These are phyloP conservation scores for Pyronema domesticum DNA, from an alignment of 495 filamentous ascomycete genomes.

Conservation along the genomic window DNA sequence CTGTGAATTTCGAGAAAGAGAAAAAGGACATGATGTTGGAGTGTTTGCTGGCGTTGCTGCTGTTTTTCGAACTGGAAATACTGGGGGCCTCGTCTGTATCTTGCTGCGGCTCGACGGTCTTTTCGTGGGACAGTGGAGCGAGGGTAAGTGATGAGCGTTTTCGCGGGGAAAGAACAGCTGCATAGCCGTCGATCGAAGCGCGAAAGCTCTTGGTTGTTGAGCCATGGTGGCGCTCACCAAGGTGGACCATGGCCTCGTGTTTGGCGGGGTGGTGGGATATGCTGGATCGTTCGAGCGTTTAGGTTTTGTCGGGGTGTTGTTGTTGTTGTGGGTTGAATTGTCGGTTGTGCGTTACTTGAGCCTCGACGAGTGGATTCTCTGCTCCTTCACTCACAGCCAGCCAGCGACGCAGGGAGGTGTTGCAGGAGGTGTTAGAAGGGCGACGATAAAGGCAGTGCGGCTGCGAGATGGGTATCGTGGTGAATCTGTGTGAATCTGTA, in stretches of 20 bases:
- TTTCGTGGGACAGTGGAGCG: background rate
- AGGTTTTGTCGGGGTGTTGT: background rate
- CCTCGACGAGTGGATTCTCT: no score
- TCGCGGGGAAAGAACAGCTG: background rate
- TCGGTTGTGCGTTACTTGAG: no score
- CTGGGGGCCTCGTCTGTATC: background rate
- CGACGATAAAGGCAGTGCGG: no score
- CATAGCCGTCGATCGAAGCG: constrained; percentile 3
- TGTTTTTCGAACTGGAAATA: constrained; percentile 8
- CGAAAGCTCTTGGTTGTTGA: background rate
- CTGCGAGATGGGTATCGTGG: no score
- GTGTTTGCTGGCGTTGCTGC: constrained; percentile 10
- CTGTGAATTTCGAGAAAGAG: constrained; percentile 20
- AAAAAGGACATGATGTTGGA: constrained; percentile 5
- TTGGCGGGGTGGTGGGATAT: background rate
- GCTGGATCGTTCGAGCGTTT: no score
- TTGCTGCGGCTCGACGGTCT: background rate
- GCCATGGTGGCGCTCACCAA: constrained; percentile 3
- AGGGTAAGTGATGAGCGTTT: background rate
- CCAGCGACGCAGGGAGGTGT: background rate
- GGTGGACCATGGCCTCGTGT: background rate
- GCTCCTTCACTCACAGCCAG: background rate
- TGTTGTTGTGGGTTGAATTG: background rate
- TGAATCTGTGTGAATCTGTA: no score
- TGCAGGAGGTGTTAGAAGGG: no score